Evolutionary conservation across 768 basidiomycete species (phyloP).

Genomic region (Lactarius quietus): DNA sequence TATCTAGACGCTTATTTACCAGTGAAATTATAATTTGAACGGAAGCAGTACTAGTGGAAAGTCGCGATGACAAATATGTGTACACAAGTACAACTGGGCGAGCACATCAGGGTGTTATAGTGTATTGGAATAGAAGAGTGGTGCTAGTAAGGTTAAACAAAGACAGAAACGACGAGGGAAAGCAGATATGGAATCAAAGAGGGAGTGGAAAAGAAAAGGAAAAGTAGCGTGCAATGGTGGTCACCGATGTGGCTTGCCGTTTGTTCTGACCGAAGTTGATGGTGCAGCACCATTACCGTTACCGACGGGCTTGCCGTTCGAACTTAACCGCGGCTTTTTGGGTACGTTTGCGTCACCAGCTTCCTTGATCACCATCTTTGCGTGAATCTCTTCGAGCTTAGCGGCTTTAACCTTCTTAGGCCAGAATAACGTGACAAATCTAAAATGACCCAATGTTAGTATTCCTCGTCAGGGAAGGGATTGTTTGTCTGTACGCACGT

Average conservation of each 20-base stretch:
- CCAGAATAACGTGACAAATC: slow-evolving; percentile 96
- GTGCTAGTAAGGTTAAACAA: slow-evolving; percentile 9
- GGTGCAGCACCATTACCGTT: slow-evolving; percentile 48
- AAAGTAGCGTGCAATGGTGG: not conserved
- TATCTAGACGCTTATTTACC: too few species aligned
- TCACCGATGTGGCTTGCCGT: slow-evolving; percentile 62
- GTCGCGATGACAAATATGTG: slow-evolving; percentile 17
- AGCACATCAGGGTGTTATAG: slow-evolving; percentile 16
- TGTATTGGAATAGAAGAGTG: slow-evolving; percentile 16
- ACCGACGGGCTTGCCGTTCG: slow-evolving; percentile 38
- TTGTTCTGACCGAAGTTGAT: slow-evolving; percentile 46
- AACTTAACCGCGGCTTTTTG: slow-evolving; percentile 59
- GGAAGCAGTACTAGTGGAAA: slow-evolving; percentile 2
- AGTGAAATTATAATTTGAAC: slow-evolving; percentile 6
- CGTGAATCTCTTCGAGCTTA: slow-evolving; percentile 92
- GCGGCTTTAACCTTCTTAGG: slow-evolving; percentile 93
- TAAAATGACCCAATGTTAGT: slow-evolving; percentile 32
- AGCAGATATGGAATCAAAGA: slow-evolving; percentile 1
- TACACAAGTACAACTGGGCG: slow-evolving; percentile 11
- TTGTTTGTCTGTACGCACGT: slow-evolving; percentile 56
- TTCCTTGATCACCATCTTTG: slow-evolving; percentile 93
- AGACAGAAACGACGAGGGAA: not conserved
- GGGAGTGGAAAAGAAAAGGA: not conserved
- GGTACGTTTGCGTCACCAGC: slow-evolving; percentile 46
- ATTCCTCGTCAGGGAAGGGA: not conserved